Percentiles rank a stretch among this genome's conserved stretches.
phyloP scores from a whole-genome alignment of 163 green algal species.

The Picocystis sp. region DNA sequence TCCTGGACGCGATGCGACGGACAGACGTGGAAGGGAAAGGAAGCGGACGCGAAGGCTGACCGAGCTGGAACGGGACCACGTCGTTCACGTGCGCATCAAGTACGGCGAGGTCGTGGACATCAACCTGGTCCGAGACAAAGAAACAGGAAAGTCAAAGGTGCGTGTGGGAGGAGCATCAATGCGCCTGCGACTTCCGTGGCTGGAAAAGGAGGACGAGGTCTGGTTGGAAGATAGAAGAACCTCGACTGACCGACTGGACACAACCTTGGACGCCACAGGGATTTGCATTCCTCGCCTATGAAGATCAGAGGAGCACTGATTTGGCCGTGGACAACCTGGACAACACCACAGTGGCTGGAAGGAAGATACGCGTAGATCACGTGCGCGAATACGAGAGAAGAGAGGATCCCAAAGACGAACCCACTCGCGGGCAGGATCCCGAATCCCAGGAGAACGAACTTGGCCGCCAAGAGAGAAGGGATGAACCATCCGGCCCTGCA shows the following conservation, averaged over 20 bases:
- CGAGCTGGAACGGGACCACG: background rate
- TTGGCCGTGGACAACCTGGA: conserved; percentile 95
- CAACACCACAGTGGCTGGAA: conserved; percentile 56
- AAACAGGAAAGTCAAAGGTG: conserved; percentile 19
- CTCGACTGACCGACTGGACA: background rate
- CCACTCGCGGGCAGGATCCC: too few species aligned
- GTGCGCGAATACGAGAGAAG: conserved; percentile 82
- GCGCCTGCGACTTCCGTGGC: too few species aligned
- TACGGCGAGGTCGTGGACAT: conserved; percentile 95
- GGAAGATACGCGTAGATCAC: conserved; percentile 80
- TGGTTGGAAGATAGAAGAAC: too few species aligned
- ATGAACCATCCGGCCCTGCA: too few species aligned
- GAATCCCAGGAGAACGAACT: too few species aligned
- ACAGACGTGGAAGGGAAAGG: too few species aligned
- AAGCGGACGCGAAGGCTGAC: background rate
- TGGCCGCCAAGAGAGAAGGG: too few species aligned
- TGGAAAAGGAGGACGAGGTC: too few species aligned
- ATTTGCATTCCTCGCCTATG: conserved; percentile 96
- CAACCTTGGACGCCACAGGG: conserved; percentile 25
- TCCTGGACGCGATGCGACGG: too few species aligned
- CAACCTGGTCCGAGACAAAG: conserved; percentile 61
- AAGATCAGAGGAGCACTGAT: conserved; percentile 90
- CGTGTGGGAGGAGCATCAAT: background rate
- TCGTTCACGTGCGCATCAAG: conserved; percentile 1
- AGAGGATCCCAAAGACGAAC: too few species aligned